A percentile compares a stretch with the other conserved stretches of the same genome.
These are phyloP conservation scores for Fusarium protoensiforme DNA, from an alignment of 2,329 filamentous ascomycete genomes.

Conservation along the genomic window DNA sequence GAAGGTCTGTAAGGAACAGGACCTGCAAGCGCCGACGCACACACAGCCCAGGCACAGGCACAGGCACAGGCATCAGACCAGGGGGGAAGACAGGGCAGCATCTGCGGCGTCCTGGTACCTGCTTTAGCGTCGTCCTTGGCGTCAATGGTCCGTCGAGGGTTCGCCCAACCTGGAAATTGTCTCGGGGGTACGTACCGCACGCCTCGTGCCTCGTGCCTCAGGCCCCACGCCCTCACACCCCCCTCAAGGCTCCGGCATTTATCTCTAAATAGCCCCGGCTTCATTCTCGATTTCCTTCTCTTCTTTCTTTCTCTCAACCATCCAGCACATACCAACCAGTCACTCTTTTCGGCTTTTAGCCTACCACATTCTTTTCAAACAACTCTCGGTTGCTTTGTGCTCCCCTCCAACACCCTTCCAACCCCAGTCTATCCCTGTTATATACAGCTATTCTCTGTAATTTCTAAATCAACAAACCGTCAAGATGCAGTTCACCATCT, in stretches of 20 bases:
- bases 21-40: conserved; percentile 25
- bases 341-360: conserved; percentile 46
- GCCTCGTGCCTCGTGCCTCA: conserved; percentile 4
- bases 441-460: conserved; percentile 34
- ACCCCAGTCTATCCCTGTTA: conserved; percentile 29
- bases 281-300: conserved; percentile 27
- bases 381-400: conserved; percentile 31
- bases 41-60: conserved; percentile 19
- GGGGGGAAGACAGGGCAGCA: conserved; percentile 1
- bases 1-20: not conserved
- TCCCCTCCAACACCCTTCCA: conserved; percentile 18
- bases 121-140: conserved; percentile 34
- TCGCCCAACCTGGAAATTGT: conserved; percentile 26
- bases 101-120: conserved; percentile 29
- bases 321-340: conserved; percentile 42
- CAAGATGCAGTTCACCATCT: conserved; percentile 67
- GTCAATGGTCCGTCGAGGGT: conserved; percentile 29
- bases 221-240: conserved; percentile 8
- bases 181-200: conserved; percentile 26
- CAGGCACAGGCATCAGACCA: not conserved
- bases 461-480: conserved; percentile 35
- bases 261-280: conserved; percentile 31
- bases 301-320: conserved; percentile 30
- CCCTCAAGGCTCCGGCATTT: conserved; percentile 40
- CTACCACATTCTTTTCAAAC: conserved; percentile 46